Conservation (phyloP, 805 yeast species). For the Teunomyces funiuensis region DNA sequence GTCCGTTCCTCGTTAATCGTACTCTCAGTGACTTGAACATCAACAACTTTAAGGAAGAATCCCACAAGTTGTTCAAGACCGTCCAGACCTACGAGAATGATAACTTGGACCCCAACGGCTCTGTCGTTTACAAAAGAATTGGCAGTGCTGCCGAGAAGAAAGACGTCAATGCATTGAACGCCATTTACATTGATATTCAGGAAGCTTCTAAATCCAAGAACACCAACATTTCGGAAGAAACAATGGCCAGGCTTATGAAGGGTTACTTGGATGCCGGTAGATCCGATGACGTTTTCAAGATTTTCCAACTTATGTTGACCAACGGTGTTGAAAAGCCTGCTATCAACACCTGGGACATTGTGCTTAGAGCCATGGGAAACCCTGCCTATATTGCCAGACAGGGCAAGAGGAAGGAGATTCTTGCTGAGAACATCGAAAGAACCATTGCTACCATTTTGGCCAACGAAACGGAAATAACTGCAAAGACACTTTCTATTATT, state of each 20-base stretch:
- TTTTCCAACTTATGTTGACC: conserved; percentile 51
- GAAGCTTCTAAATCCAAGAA: conserved; percentile 24
- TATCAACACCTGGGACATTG: conserved; percentile 56
- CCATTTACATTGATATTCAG: conserved; percentile 25
- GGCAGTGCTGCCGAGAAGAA: conserved; percentile 18
- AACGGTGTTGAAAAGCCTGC: conserved; percentile 40
- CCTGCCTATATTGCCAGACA: conserved; percentile 28
- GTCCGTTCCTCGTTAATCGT: conserved; percentile 15
- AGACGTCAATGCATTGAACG: conserved; percentile 19
- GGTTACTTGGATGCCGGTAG: conserved; percentile 39
- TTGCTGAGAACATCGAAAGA: conserved; percentile 22
- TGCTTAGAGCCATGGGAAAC: conserved; percentile 50
- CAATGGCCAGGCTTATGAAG: conserved; percentile 46
- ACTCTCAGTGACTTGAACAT: conserved; percentile 18
- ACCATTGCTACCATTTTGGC: conserved; percentile 30
- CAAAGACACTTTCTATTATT: conserved; percentile 48
- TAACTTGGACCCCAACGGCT: conserved; percentile 36
- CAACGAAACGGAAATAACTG: conserved; percentile 35
- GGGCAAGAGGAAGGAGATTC: conserved; percentile 22
- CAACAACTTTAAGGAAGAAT: conserved; percentile 6
- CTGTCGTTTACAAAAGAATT: conserved; percentile 21
- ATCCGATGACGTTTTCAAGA: conserved; percentile 36
- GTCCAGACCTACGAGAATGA: conserved; percentile 16
- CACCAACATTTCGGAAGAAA: conserved; percentile 37
- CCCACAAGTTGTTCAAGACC: conserved; percentile 4